Conservation (phyloP, 495 filamentous ascomycete species). For the Aspergillus biplanus region DNA sequence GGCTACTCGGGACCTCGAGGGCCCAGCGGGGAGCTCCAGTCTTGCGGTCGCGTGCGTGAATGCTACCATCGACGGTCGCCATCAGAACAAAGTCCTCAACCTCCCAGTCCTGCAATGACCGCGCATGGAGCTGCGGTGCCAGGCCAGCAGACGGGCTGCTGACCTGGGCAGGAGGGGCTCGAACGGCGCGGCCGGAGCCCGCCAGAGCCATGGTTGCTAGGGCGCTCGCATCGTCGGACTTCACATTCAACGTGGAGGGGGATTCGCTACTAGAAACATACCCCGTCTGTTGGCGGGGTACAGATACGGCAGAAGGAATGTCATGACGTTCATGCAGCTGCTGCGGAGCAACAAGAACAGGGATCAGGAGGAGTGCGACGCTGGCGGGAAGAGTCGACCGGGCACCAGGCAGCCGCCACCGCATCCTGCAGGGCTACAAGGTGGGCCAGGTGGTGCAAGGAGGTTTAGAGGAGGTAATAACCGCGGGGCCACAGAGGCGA, state of each 20-base stretch:
- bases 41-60: conserved; percentile 90
- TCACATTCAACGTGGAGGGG: conserved; percentile 39
- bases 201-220: conserved; percentile 93
- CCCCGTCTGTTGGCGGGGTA: conserved; percentile 34
- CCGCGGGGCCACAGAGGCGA: not conserved
- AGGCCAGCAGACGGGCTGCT: conserved; percentile 68
- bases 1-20: conserved; percentile 72
- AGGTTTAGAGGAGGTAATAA: not conserved
- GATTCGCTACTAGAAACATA: conserved; percentile 18
- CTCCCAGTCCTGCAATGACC: conserved; percentile 97
- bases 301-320: conserved; percentile 36
- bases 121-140: conserved; percentile 82
- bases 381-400: conserved; percentile 52
- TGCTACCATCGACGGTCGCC: conserved; percentile 97
- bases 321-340: conserved; percentile 48
- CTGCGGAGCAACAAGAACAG: conserved; percentile 53
- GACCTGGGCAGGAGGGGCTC: conserved; percentile 78
- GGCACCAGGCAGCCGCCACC: conserved; percentile 55
- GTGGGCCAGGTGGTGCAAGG: conserved; percentile 1
- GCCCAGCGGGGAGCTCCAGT: conserved; percentile 83
- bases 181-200: conserved; percentile 68
- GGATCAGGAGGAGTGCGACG: conserved; percentile 50
- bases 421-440: conserved; percentile 48
- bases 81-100: conserved; percentile 99
- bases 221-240: conserved; percentile 85